Evolutionary conservation across 306 rosid species (phyloP).

Genomic region (Inga oerstediana): DNA sequence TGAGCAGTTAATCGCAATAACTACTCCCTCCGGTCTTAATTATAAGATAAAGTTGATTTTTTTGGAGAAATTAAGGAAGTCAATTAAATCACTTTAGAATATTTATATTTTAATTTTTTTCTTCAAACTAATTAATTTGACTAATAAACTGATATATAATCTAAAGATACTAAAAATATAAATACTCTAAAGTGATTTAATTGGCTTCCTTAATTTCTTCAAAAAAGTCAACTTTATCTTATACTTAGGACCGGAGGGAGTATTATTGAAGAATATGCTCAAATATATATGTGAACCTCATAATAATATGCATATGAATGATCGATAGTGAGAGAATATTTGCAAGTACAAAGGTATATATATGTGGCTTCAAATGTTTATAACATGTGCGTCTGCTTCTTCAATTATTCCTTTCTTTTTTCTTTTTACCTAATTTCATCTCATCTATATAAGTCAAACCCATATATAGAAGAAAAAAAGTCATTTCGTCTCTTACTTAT

Average conservation of each 20-base stretch:
- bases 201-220: too few relatives aligned
- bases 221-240: too few relatives aligned
- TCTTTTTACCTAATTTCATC: neutral
- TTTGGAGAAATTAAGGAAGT: too few relatives aligned
- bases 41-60: too few relatives aligned
- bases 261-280: constrained; percentile 5
- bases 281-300: constrained; percentile 28
- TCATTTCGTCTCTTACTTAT: neutral
- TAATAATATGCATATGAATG: constrained; percentile 15
- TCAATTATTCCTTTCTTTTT: neutral
- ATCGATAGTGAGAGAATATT: neutral
- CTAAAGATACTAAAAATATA: too few relatives aligned
- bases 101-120: too few relatives aligned
- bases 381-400: constrained; percentile 36
- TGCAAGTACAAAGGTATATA: constrained; percentile 8
- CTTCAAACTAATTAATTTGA: too few relatives aligned
- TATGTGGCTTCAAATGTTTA: constrained; percentile 14
- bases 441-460: neutral
- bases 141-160: too few relatives aligned
- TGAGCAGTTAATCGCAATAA: constrained; percentile 13
- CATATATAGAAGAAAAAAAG: neutral
- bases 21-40: too few relatives aligned
- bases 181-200: too few relatives aligned
- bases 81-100: too few relatives aligned
- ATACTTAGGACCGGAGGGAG: too few relatives aligned